Evolutionary conservation across 768 basidiomycete genomes (phyloP), one percentile per base, ranked within the genome.

Genomic region (Boletus vinaceobasis): DNA sequence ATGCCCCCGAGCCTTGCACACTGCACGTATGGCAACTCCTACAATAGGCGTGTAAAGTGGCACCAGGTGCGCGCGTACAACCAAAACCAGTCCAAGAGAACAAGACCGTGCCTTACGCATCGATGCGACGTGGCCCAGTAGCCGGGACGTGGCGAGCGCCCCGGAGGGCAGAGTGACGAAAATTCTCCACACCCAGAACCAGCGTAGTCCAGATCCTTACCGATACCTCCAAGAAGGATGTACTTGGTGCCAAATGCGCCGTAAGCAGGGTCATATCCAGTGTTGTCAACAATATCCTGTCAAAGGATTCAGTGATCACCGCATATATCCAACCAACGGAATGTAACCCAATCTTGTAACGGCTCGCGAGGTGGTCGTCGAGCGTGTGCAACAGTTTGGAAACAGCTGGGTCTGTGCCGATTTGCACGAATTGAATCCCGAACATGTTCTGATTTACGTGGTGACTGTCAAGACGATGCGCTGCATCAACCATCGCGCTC

Each of bases 221-320:
- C 46, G 15, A 70, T 3, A 45, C 66, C 53, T 3, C 71, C 71
- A 19, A 71, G 65, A 13, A 71, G 65, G 43, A 71, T 69, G 55
- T 72, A 71, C 43, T 71, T 69, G 9, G 71, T 67, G 55, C 71
- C 67, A 27, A 71, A 71, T 5, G 43, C 55, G 52, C 71, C 71
- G 4, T 65, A 55, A 15, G 51, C 61, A 40, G 63, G 69, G 45
- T 72, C 67, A 43, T 56, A 79, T 9, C 72, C 71, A 5, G 76
- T 77, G 36, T 75, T 75, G 61, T 79, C 79, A 8, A 81, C 77
- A 31, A 80, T 74, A 54, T 81, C 79, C 66, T 78, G 56, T 39
- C 10, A 15, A 44, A 15, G 2, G 2, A 17, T 52, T 63, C 4
- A 60, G 48, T 40, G 7, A 31, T 23, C 21, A n/a, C 35, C 23